Conservation (phyloP, 257 asterid genomes). For the Handroanthus guayacan region DNA sequence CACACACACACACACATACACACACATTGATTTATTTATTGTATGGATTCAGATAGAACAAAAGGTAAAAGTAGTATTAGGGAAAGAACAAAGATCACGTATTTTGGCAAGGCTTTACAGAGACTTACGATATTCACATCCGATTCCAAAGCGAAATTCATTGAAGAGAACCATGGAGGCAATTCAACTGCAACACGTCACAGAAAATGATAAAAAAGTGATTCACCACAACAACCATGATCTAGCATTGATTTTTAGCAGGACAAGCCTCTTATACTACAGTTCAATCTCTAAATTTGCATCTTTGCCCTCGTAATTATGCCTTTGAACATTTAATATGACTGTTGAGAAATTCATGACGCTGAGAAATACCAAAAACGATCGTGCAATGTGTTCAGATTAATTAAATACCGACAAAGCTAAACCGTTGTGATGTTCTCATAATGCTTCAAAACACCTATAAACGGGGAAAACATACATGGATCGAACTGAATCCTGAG, state of each 20-base stretch:
- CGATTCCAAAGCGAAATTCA: slow-evolving; percentile 76
- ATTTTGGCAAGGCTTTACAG: slow-evolving; percentile 26
- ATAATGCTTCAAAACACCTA: slow-evolving; percentile 5
- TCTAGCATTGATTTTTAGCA: neutral
- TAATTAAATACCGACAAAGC: neutral
- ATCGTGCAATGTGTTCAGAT: neutral
- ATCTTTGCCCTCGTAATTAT: neutral
- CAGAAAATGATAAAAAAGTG: slow-evolving; percentile 17
- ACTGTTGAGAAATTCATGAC: neutral
- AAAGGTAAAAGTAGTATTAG: neutral
- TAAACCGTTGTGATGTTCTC: neutral
- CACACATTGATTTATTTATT: neutral
- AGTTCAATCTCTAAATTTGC: neutral
- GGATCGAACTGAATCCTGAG: neutral
- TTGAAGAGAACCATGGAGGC: slow-evolving; percentile 89
- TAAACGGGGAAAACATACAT: neutral
- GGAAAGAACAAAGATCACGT: neutral
- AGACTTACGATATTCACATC: slow-evolving; percentile 74
- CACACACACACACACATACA: too few species aligned
- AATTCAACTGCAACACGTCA: slow-evolving; percentile 76
- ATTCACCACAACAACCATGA: slow-evolving; percentile 19
- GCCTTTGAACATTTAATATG: neutral
- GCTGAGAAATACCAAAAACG: slow-evolving; percentile 1
- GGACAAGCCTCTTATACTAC: neutral
- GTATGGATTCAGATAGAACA: neutral